Evolutionary conservation across 352 stramenopile genomes (phyloP), one percentile per base, ranked within the genome.

Genomic region (Phytopythium kandeliae): DNA sequence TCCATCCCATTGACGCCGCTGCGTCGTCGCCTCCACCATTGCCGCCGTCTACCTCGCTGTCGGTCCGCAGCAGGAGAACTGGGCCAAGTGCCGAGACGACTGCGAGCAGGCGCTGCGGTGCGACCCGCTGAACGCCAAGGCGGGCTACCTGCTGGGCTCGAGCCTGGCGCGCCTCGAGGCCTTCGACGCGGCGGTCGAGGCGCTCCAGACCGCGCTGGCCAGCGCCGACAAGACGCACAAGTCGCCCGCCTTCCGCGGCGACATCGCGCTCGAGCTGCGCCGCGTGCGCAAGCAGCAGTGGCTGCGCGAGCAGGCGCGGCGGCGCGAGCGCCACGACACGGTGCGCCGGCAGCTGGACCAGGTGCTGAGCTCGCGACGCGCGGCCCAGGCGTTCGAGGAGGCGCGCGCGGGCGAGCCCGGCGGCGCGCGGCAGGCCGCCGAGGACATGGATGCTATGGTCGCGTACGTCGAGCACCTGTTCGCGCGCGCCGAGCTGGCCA

Each of bases 41-140:
- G n/a, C n/a, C n/a, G n/a, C n/a, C n/a, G n/a, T n/a, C n/a, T n/a
- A n/a, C n/a, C n/a, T n/a, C n/a, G n/a, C n/a, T n/a, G n/a, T n/a
- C n/a, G n/a, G n/a, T n/a, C 51, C 21, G 21, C 61, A 85, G 74
- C 65, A 89, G 1, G 57, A 81, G 50, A 66, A 77, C 26, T 92
- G 77, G 79, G 52, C 65, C 5, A 55, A 57, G 3, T 89, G 78
- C 45, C 77, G 75, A 25, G 58, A 84, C n/a, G 82, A 92, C 63
- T 90, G 78, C 55, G 24, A 60, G 11, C 36, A 64, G 11, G 77
- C 82, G 33, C 72, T 89, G 3, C 55, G 69, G 30, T 65, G 61
- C 51, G 82, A 92, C 56, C 42, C 58, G 10, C 50, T 85, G 7
- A 92, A 92, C 52, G 73, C 74, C 38, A 92, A 92, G 55, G 78